These are phyloP conservation scores for Russula virescens DNA, from an alignment of 768 basidiomycete species.

Conservation along the genomic window DNA sequence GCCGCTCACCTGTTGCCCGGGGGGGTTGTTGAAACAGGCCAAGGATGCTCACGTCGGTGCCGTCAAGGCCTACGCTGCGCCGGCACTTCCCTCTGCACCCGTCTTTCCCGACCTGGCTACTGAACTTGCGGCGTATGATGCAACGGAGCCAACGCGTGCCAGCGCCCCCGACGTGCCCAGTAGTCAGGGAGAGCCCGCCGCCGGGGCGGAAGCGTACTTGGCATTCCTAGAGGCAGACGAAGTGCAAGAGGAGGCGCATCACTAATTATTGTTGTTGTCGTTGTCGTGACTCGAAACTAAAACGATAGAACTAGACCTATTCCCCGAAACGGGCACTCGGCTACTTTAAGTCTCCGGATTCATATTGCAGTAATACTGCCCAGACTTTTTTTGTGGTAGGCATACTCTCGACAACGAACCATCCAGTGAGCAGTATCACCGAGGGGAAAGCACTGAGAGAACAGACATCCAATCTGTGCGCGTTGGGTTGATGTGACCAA, in stretches of 20 bases:
- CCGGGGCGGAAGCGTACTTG: conserved; percentile 39
- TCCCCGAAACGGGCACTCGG: not conserved
- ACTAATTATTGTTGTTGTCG: conserved; percentile 12
- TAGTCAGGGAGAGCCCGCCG: conserved; percentile 20
- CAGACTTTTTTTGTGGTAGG: not conserved
- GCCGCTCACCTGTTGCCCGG: not conserved
- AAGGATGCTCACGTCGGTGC: conserved; percentile 85
- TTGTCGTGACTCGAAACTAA: not conserved
- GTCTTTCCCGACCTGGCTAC: conserved; percentile 83
- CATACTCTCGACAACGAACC: not conserved
- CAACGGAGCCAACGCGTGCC: conserved; percentile 53
- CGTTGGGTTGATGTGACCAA: not conserved
- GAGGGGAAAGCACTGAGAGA: too few relatives aligned
- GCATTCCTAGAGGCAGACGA: conserved; percentile 41
- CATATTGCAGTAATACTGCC: not conserved
- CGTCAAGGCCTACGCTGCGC: conserved; percentile 78
- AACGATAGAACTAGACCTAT: not conserved
- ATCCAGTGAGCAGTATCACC: too few relatives aligned
- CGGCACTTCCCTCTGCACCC: conserved; percentile 69
- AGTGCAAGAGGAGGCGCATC: conserved; percentile 37
- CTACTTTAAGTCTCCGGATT: not conserved
- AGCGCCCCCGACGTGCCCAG: not conserved
- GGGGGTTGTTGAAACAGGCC: conserved; percentile 51
- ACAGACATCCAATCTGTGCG: too few relatives aligned
- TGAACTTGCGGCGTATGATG: conserved; percentile 83